These are phyloP conservation scores for Gomphus bonarii DNA, from an alignment of 1,284 basidiomycete genomes.

Conservation along the genomic window DNA sequence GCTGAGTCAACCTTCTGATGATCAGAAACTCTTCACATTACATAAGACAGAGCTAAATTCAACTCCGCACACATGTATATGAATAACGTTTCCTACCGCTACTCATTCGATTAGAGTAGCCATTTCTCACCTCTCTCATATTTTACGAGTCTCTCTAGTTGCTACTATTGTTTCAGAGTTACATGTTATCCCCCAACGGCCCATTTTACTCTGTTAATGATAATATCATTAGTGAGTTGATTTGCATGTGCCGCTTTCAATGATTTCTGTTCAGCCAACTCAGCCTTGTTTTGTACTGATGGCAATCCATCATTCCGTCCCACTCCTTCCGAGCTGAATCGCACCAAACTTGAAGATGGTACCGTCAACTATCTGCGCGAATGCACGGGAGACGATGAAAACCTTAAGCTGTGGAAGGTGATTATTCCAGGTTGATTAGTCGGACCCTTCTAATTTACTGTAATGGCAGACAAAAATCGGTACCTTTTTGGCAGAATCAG, in stretches of 20 bases:
- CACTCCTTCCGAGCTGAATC: background rate
- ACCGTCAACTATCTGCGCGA: slow-evolving; percentile 5
- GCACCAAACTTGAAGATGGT: background rate
- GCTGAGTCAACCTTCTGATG: background rate
- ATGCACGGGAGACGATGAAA: slow-evolving; percentile 4
- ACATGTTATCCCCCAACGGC: background rate
- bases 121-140: too few species aligned
- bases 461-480: slow-evolving; percentile 19
- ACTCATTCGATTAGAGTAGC: too few species aligned
- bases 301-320: background rate
- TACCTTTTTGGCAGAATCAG: slow-evolving; percentile 14
- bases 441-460: background rate
- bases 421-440: background rate
- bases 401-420: slow-evolving; percentile 7
- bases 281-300: slow-evolving; percentile 5
- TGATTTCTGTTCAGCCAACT: background rate
- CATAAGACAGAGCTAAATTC: too few species aligned
- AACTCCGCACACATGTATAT: too few species aligned
- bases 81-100: too few species aligned
- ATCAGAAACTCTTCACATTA: too few species aligned
- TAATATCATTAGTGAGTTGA: background rate
- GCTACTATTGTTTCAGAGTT: too few species aligned
- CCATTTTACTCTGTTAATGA: background rate
- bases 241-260: too few species aligned
- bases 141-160: too few species aligned